phyloP scores from a whole-genome alignment of 768 basidiomycete genomes.

The Hypsizygus marmoreus region DNA sequence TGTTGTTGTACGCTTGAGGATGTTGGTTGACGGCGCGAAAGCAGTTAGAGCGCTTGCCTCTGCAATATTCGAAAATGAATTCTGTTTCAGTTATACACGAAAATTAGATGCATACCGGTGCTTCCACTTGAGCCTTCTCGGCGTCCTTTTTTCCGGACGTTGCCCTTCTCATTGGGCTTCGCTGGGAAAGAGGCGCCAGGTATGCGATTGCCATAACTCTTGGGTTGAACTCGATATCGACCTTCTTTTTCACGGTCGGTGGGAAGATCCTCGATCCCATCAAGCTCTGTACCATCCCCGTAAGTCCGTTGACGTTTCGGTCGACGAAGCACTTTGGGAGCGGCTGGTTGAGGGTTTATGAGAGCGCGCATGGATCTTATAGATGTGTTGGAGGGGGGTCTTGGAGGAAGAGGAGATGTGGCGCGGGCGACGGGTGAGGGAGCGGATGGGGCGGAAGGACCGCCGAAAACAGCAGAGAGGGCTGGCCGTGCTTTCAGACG shows the following conservation, averaged over 20 bases:
- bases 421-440: slow-evolving; percentile 45
- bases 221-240: slow-evolving; percentile 74
- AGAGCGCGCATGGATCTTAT: slow-evolving; percentile 37
- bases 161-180: slow-evolving; percentile 52
- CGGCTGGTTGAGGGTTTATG: slow-evolving; percentile 43
- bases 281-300: slow-evolving; percentile 89
- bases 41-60: slow-evolving; percentile 26
- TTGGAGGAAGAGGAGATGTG: slow-evolving; percentile 59
- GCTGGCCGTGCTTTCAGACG: slow-evolving; percentile 75
- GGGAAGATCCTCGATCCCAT: slow-evolving; percentile 83
- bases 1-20: slow-evolving; percentile 56
- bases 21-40: slow-evolving; percentile 48
- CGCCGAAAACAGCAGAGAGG: slow-evolving; percentile 74
- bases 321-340: slow-evolving; percentile 68
- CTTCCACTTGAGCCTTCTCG: slow-evolving; percentile 42
- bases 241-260: slow-evolving; percentile 84
- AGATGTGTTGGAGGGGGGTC: slow-evolving; percentile 61
- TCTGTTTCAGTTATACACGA: neutral
- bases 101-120: slow-evolving; percentile 40
- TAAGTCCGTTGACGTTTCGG: slow-evolving; percentile 79
- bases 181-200: slow-evolving; percentile 53
- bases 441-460: slow-evolving; percentile 34
- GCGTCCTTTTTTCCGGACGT: slow-evolving; percentile 57
- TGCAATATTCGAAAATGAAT: neutral
- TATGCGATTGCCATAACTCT: slow-evolving; percentile 63